phyloP scores from a whole-genome alignment of 768 basidiomycete species.

The Trametes sanguinea region DNA sequence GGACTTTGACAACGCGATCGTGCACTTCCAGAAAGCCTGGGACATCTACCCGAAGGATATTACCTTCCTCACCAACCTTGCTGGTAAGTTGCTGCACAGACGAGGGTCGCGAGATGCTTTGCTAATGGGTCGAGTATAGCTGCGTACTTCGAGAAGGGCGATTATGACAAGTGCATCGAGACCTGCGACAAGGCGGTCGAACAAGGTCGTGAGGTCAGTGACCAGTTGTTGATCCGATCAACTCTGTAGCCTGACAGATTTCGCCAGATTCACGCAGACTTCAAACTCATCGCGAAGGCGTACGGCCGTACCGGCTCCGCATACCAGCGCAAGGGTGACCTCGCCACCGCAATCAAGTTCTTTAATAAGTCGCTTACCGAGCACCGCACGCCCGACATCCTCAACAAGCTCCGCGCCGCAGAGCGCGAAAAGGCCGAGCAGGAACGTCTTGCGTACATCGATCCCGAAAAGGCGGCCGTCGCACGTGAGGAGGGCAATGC shows the following conservation, averaged over 20 bases:
- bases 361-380: conserved; percentile 94
- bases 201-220: conserved; percentile 76
- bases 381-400: conserved; percentile 91
- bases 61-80: conserved; percentile 89
- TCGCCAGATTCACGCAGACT: conserved; percentile 80
- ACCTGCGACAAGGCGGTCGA: conserved; percentile 96
- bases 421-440: conserved; percentile 79
- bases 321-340: conserved; percentile 79
- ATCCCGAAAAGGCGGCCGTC: conserved; percentile 76
- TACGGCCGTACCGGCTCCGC: conserved; percentile 87
- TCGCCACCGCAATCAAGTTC: conserved; percentile 79
- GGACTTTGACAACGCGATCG: conserved; percentile 75
- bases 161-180: conserved; percentile 89
- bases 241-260: conserved; percentile 1
- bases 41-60: conserved; percentile 91
- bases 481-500: conserved; percentile 93
- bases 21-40: conserved; percentile 86
- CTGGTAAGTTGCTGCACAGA: conserved; percentile 48
- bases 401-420: conserved; percentile 84
- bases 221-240: not conserved
- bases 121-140: conserved; percentile 46
- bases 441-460: conserved; percentile 82
- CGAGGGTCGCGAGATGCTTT: not conserved
- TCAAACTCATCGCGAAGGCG: conserved; percentile 94
- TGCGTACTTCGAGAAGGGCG: conserved; percentile 90